Base-by-base conservation (phyloP, 179 eudicot species). In the Carnegiea gigantea region DNA sequence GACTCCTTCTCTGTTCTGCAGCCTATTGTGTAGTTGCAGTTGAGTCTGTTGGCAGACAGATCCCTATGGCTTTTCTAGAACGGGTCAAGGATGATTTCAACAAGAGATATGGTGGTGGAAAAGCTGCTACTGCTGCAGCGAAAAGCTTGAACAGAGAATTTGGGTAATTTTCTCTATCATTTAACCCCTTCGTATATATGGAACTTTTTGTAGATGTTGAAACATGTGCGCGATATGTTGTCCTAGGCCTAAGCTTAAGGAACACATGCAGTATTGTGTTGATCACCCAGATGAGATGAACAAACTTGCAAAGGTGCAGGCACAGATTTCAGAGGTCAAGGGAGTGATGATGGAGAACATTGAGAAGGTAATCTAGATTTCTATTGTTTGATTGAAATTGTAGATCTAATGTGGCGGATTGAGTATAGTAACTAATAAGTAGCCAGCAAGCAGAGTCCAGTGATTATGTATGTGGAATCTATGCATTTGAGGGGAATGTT, bases 1-100 rank as follows among this genome's bases (percentile, higher is more conserved):
- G 6, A 70, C 44, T 15, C 43, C 10, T 17, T 36, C 28, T 70
- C 44, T 70, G 73, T 70, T 70, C 17, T 70, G 46, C 76, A 79
- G 85, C 79, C 44, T 83, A 78, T 38, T 73, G 79, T 51, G 78
- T 78, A 18, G 85, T 78, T 7, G 82, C 85, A 23, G 80, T 65
- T 70, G 85, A 83, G 70, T 83, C 85, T n/a, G 75, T 79, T 0
- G 60, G 79, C 6, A 76, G 76, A 43, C 78, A 79, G 76, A 33
- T 83, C 15, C 80, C 75, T 18, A 65, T 75, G 68, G 82, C 79
- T 2, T 83, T 83, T 23, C 44, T 83, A 51, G 82, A 83, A n/a
- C 79, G 76, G 8, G 74, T 83, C 38, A 59, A 83, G 53, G 74
- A 59, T 38, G 75, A 77, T 38, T 26, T 82, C 26, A 53, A 71